Evolutionary conservation across 345 rosid genomes (phyloP).

Genomic region (Acer campestre): DNA sequence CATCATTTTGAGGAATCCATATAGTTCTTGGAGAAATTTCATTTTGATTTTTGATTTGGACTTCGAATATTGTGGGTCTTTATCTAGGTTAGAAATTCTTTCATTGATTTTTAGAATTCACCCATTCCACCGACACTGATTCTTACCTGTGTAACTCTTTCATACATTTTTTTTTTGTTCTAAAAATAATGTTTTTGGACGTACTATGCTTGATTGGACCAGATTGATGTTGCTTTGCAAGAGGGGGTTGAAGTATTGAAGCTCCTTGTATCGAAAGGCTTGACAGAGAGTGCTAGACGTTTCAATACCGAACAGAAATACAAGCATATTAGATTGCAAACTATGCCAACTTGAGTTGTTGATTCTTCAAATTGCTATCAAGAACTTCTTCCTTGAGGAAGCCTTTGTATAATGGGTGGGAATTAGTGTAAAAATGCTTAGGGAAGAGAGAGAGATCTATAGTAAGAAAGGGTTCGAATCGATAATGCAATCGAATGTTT

Average conservation of each 20-base stretch:
- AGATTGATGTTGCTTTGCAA: slow-evolving; percentile 73
- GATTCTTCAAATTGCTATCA: not conserved
- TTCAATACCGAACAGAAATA: slow-evolving; percentile 84
- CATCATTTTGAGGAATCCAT: not conserved
- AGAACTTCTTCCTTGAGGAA: not conserved
- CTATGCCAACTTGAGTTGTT: slow-evolving; percentile 37
- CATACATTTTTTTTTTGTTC: not conserved
- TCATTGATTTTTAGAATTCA: not conserved
- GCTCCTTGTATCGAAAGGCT: slow-evolving; percentile 67
- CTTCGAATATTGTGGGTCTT: not conserved
- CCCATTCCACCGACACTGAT: not conserved
- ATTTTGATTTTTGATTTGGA: not conserved
- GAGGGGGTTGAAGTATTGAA: slow-evolving; percentile 74
- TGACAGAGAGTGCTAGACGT: slow-evolving; percentile 62
- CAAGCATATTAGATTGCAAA: slow-evolving; percentile 71
- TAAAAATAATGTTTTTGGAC: not conserved
- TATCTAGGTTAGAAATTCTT: too few relatives aligned
- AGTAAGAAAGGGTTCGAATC: too few relatives aligned
- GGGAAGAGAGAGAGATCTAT: too few relatives aligned
- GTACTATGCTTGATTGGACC: slow-evolving; percentile 13
- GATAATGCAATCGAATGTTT: too few relatives aligned
- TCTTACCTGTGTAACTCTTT: not conserved
- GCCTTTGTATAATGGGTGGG: not conserved
- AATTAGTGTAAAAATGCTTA: not conserved
- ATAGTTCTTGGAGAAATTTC: not conserved